A percentile compares a stretch with the other conserved stretches of the same genome.
phyloP scores from a whole-genome alignment of 768 basidiomycete species.

The Pulveroboletus sp. region DNA sequence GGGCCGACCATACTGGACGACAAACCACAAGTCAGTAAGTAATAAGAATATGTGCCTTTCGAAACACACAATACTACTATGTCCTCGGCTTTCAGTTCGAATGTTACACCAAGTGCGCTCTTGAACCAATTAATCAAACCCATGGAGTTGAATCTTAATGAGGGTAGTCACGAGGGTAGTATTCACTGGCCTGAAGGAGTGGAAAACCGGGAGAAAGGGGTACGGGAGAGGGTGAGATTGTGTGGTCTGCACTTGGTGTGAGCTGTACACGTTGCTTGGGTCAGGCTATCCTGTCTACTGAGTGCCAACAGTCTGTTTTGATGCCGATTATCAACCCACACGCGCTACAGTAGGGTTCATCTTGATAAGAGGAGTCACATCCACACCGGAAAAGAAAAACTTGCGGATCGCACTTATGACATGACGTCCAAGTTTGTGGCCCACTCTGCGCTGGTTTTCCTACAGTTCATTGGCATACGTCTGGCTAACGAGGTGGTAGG shows the following conservation, averaged over 20 bases:
- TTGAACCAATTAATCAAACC: too few species aligned
- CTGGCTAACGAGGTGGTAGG: not conserved
- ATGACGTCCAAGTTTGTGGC: too few species aligned
- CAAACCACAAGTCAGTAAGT: not conserved
- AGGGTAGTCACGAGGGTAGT: not conserved
- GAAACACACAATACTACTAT: constrained; percentile 18
- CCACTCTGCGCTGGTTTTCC: too few species aligned
- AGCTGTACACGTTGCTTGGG: not conserved
- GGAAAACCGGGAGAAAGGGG: too few species aligned
- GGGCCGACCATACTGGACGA: constrained; percentile 15
- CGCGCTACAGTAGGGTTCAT: not conserved
- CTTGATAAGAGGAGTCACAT: not conserved
- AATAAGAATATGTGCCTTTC: not conserved
- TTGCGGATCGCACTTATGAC: too few species aligned
- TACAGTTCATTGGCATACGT: not conserved
- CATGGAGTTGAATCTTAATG: not conserved
- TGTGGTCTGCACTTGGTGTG: not conserved
- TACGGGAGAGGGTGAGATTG: not conserved
- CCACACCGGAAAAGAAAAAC: too few species aligned
- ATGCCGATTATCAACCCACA: not conserved
- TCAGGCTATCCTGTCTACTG: not conserved
- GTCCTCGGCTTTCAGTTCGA: constrained; percentile 4
- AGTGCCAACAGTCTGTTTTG: not conserved
- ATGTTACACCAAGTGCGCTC: not conserved
- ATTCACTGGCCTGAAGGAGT: too few species aligned